Conservation (phyloP, 306 rosid genomes). For the Vicia sativa region DNA sequence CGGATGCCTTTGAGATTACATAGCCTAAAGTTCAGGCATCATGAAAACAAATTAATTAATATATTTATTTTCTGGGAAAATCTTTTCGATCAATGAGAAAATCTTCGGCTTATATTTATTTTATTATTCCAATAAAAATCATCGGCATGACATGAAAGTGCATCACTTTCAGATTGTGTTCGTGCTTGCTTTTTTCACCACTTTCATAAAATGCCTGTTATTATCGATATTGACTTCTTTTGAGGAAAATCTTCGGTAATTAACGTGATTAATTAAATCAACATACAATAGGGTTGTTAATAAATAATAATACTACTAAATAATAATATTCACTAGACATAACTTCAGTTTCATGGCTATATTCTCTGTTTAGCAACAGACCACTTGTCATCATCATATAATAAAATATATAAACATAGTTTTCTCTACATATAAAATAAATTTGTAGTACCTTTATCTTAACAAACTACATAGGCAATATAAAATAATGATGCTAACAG, state of each 20-base stretch:
- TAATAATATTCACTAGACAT: not conserved
- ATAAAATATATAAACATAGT: slow-evolving; percentile 10
- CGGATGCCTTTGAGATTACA: slow-evolving; percentile 30
- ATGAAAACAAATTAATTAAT: not conserved
- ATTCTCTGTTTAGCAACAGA: slow-evolving; percentile 14
- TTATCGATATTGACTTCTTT: slow-evolving; percentile 39
- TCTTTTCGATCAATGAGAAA: slow-evolving; percentile 49
- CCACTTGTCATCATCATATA: slow-evolving; percentile 2
- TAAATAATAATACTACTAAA: too few species aligned
- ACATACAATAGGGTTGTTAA: too few species aligned
- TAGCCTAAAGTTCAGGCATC: slow-evolving; percentile 20
- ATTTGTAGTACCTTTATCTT: not conserved
- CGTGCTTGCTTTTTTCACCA: slow-evolving; percentile 27
- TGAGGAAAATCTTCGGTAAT: slow-evolving; percentile 38
- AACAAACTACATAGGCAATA: slow-evolving; percentile 24
- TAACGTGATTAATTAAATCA: slow-evolving; percentile 19
- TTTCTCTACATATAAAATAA: not conserved
- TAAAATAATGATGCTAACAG: slow-evolving; percentile 21
- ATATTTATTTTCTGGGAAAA: slow-evolving; percentile 23
- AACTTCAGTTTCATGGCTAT: slow-evolving; percentile 31
- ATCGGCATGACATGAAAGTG: slow-evolving; percentile 42
- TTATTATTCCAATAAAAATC: slow-evolving; percentile 35
- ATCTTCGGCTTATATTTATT: slow-evolving; percentile 35
- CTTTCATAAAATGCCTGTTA: slow-evolving; percentile 29
- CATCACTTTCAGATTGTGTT: slow-evolving; percentile 37